Conservation (phyloP, 345 rosid species). For the Erysimum cheiranthoides region DNA sequence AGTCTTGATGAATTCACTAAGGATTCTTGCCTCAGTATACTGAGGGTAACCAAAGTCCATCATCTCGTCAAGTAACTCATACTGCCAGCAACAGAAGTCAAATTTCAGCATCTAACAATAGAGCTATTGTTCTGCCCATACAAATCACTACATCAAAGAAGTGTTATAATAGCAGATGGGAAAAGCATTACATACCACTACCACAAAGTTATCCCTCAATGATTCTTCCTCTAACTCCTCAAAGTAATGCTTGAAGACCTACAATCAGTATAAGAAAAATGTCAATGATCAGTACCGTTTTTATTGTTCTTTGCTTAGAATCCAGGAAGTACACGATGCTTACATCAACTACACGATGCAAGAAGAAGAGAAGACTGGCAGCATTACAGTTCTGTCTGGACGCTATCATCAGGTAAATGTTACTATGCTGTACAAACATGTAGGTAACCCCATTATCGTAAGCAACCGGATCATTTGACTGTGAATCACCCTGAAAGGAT, state of each 20-base stretch:
- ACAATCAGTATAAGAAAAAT: conserved; percentile 18
- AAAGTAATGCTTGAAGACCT: conserved; percentile 96
- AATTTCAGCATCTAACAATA: conserved; percentile 18
- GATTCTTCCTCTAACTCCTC: conserved; percentile 98
- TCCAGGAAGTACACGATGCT: conserved; percentile 31
- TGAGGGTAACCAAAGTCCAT: conserved; percentile 92
- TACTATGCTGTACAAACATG: conserved; percentile 94
- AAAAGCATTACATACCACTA: conserved; percentile 69
- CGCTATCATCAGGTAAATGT: conserved; percentile 88
- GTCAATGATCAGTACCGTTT: not conserved
- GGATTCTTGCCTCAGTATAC: conserved; percentile 78
- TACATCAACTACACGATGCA: conserved; percentile 94
- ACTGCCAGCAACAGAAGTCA: conserved; percentile 54
- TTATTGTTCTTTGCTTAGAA: too few relatives aligned
- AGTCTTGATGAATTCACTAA: conserved; percentile 83
- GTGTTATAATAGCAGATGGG: not conserved
- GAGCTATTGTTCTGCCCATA: not conserved
- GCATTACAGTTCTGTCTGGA: conserved; percentile 97
- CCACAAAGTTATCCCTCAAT: conserved; percentile 94
- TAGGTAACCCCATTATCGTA: conserved; percentile 92
- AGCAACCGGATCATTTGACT: conserved; percentile 97
- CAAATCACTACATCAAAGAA: not conserved
- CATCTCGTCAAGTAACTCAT: conserved; percentile 87
- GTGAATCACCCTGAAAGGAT: conserved; percentile 82
- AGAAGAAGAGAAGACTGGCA: conserved; percentile 85